phyloP scores from a whole-genome alignment of 129 eudicot genomes.

The Helianthus annuus region HanXRQr2.0-SUNRISE NC_035436.2:82921183-82921682 shows the following conservation, averaged over 20 bases:
- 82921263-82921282: too few relatives aligned
- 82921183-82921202: neutral
- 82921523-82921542: neutral
- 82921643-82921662: too few relatives aligned
- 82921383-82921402: slow-evolving; percentile 63
- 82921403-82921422: slow-evolving; percentile 47
- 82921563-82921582: neutral
- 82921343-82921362: slow-evolving; percentile 61
- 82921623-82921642: too few relatives aligned
- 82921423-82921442: slow-evolving; percentile 67
- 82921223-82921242: neutral
- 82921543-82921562: neutral
- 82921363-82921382: slow-evolving; percentile 53
- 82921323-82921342: slow-evolving; percentile 52
- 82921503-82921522: slow-evolving; percentile 50
- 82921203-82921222: neutral
- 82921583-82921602: too few relatives aligned
- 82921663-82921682: too few relatives aligned
- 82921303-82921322: neutral
- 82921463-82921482: slow-evolving; percentile 69
- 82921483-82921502: slow-evolving; percentile 53
- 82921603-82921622: too few relatives aligned
- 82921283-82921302: too few relatives aligned
- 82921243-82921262: too few relatives aligned
- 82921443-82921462: slow-evolving; percentile 61